phyloP scores from a whole-genome alignment of 768 basidiomycete species.

The Pulveroboletus sp. region DNA sequence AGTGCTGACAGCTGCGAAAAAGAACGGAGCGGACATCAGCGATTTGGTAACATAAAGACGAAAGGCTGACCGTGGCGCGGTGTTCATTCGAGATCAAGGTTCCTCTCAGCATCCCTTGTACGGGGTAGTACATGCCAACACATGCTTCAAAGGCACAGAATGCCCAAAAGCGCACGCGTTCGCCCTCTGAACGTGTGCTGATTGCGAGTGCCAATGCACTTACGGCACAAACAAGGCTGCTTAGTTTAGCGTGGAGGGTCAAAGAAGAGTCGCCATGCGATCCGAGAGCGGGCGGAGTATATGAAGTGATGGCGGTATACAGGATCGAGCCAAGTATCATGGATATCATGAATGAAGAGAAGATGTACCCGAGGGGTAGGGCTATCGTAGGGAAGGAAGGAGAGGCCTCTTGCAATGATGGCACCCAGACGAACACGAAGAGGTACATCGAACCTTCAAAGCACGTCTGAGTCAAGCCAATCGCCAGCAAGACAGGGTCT shows the following conservation, averaged over 20 bases:
- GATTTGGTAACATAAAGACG: not conserved
- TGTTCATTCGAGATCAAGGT: slow-evolving; percentile 65
- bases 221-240: slow-evolving; percentile 55
- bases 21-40: not conserved
- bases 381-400: slow-evolving; percentile 27
- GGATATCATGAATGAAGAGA: slow-evolving; percentile 74
- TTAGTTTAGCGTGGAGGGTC: slow-evolving; percentile 61
- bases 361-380: slow-evolving; percentile 75
- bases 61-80: slow-evolving; percentile 59
- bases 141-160: slow-evolving; percentile 75
- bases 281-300: slow-evolving; percentile 16
- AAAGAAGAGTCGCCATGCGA: slow-evolving; percentile 37
- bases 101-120: slow-evolving; percentile 70
- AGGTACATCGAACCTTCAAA: slow-evolving; percentile 85
- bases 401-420: slow-evolving; percentile 63
- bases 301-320: slow-evolving; percentile 50
- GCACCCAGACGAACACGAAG: slow-evolving; percentile 82
- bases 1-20: slow-evolving; percentile 53
- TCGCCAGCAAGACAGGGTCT: slow-evolving; percentile 59
- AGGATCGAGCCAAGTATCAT: slow-evolving; percentile 78
- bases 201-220: slow-evolving; percentile 52
- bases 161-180: slow-evolving; percentile 59
- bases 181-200: slow-evolving; percentile 41
- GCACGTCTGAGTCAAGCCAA: slow-evolving; percentile 73
- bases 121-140: slow-evolving; percentile 76